A percentile compares a stretch with the other conserved stretches of the same genome.
Conservation (phyloP, 768 basidiomycete species). For the Pleurotus citrinopileatus region DNA sequence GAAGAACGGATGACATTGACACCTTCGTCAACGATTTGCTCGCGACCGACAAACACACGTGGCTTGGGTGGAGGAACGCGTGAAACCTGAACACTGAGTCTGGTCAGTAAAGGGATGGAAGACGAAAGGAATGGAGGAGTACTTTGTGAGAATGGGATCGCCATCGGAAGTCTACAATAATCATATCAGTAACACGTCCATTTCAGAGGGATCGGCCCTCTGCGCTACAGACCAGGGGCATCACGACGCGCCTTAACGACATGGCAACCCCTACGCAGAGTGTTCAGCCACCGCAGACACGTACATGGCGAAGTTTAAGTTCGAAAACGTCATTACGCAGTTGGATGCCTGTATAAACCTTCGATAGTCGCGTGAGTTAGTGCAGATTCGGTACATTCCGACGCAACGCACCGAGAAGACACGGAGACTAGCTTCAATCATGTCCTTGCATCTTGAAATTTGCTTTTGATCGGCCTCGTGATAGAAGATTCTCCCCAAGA, state of each 20-base stretch:
- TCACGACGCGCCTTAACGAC: not conserved
- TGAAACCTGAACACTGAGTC: constrained; percentile 9
- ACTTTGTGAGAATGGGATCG: constrained; percentile 7
- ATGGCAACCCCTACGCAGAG: not conserved
- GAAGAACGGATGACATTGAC: constrained; percentile 7
- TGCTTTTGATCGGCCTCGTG: constrained; percentile 8
- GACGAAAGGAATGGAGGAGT: not conserved
- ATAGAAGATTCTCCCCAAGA: constrained; percentile 3
- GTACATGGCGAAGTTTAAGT: constrained; percentile 2
- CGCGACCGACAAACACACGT: constrained; percentile 19
- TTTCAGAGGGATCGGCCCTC: not conserved
- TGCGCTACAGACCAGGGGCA: not conserved
- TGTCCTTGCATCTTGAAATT: constrained; percentile 8
- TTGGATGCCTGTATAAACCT: constrained; percentile 8
- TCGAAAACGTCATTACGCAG: constrained; percentile 5
- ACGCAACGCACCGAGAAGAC: constrained; percentile 8
- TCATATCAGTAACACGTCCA: not conserved
- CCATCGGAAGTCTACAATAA: constrained; percentile 4
- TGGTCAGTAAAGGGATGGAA: not conserved
- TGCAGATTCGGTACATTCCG: too few relatives aligned
- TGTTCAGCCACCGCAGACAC: not conserved
- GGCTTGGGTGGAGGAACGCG: constrained; percentile 16
- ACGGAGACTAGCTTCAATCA: constrained; percentile 9
- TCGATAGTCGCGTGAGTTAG: not conserved
- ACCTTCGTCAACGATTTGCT: constrained; percentile 16